phyloP scores from a whole-genome alignment of 2,329 filamentous ascomycete species.

The Sporothrix brunneoviolacea region DNA sequence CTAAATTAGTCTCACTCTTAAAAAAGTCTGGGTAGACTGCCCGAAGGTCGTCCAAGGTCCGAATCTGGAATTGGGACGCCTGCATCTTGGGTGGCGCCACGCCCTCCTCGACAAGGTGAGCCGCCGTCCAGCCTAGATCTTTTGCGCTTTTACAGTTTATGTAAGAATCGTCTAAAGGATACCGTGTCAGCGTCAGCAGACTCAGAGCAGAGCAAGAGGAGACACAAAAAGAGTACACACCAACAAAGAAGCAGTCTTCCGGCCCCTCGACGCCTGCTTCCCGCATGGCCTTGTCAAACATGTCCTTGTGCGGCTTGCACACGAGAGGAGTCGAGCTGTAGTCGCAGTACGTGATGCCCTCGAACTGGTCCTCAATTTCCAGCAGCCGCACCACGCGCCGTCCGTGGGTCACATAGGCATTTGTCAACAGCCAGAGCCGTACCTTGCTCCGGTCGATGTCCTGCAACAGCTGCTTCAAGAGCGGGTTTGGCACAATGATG shows the following conservation, averaged over 20 bases:
- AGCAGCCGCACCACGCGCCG: constrained; percentile 75
- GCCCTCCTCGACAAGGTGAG: constrained; percentile 76
- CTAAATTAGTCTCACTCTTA: constrained; percentile 37
- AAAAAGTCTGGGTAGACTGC: constrained; percentile 79
- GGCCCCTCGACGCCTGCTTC: constrained; percentile 65
- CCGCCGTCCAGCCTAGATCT: constrained; percentile 77
- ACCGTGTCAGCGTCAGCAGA: too few species aligned
- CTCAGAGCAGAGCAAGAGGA: not conserved
- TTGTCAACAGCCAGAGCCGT: constrained; percentile 89
- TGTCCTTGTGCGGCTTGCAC: constrained; percentile 78
- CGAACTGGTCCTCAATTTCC: constrained; percentile 80
- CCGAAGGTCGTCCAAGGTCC: constrained; percentile 67
- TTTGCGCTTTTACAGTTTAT: constrained; percentile 73
- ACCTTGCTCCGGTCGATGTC: constrained; percentile 81
- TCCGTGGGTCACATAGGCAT: constrained; percentile 87
- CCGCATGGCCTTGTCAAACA: constrained; percentile 83
- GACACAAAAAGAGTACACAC: constrained; percentile 41
- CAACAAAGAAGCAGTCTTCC: constrained; percentile 85
- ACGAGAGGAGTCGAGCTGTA: constrained; percentile 67
- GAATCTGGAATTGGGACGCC: constrained; percentile 69
- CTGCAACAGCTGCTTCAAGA: constrained; percentile 67
- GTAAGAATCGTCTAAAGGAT: constrained; percentile 72
- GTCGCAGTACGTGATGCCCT: constrained; percentile 92
- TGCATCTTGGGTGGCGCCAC: constrained; percentile 55
- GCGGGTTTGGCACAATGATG: constrained; percentile 71